Evolutionary conservation across 306 rosid genomes (phyloP).

Genomic region (Prunus salicina): DNA sequence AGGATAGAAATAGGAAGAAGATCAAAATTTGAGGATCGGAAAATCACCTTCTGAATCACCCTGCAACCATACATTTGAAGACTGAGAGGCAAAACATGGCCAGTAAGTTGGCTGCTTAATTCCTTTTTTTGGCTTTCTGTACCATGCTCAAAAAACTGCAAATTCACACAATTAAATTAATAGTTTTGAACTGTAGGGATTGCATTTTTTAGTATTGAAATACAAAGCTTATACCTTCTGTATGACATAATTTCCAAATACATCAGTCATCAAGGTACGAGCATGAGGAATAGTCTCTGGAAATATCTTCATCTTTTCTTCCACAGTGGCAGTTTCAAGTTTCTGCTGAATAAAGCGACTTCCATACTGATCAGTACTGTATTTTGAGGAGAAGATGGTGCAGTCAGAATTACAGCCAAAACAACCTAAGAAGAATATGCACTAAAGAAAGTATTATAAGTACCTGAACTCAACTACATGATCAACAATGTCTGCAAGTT

Average conservation of each 20-base stretch:
- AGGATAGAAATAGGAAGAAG: conserved; percentile 8
- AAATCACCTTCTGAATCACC: conserved; percentile 93
- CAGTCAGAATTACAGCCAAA: conserved; percentile 26
- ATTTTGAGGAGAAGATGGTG: conserved; percentile 25
- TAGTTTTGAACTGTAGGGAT: conserved; percentile 5
- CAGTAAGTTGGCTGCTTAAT: conserved; percentile 70
- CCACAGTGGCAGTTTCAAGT: conserved; percentile 73
- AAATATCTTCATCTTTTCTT: conserved; percentile 77
- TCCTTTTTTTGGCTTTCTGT: conserved; percentile 80
- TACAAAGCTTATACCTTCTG: conserved; percentile 63
- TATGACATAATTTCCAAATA: conserved; percentile 95
- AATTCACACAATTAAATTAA: conserved; percentile 25
- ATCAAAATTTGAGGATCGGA: conserved; percentile 8
- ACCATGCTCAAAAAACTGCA: conserved; percentile 97
- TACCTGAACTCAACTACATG: conserved; percentile 94
- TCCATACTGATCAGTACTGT: conserved; percentile 97
- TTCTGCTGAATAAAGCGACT: conserved; percentile 99
- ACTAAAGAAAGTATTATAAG: conserved; percentile 7
- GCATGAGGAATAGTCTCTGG: conserved; percentile 88
- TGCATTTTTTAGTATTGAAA: conserved; percentile 18
- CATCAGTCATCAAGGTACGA: conserved; percentile 90
- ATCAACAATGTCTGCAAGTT: conserved; percentile 73
- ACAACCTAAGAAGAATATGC: conserved; percentile 18
- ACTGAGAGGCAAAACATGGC: conserved; percentile 91
- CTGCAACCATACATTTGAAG: conserved; percentile 99